phyloP scores from a whole-genome alignment of 352 stramenopile genomes.

The Pythium sp. region DNA sequence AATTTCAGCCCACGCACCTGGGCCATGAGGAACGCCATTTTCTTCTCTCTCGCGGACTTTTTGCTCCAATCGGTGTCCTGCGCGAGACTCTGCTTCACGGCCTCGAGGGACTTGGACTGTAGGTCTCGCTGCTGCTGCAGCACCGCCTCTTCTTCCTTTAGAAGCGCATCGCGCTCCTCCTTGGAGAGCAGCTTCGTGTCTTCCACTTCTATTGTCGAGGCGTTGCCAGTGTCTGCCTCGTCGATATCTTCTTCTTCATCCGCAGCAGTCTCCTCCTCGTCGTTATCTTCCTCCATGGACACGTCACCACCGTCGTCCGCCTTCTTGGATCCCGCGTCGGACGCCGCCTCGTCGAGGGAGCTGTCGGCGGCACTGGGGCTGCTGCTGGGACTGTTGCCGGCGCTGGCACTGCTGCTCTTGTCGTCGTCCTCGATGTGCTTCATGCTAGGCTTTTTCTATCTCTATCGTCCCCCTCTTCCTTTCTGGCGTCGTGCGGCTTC shows the following conservation, averaged over 20 bases:
- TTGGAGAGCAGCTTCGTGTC: conserved; percentile 43
- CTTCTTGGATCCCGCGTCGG: conserved; percentile 14
- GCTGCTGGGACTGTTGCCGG: conserved; percentile 14
- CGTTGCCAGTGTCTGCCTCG: conserved; percentile 26
- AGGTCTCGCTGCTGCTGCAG: conserved; percentile 74
- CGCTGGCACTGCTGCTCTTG: conserved; percentile 28
- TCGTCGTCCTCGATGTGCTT: conserved; percentile 32
- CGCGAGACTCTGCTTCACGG: conserved; percentile 56
- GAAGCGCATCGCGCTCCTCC: conserved; percentile 57
- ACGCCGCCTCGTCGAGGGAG: conserved; percentile 12
- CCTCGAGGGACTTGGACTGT: conserved; percentile 72
- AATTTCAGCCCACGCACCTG: conserved; percentile 27
- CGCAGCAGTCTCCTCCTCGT: conserved; percentile 25
- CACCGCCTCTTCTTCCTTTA: conserved; percentile 65
- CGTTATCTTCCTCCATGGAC: conserved; percentile 28
- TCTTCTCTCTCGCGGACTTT: conserved; percentile 60
- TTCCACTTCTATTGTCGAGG: conserved; percentile 18
- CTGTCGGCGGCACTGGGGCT: conserved; percentile 31
- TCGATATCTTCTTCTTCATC: conserved; percentile 29
- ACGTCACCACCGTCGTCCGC: conserved; percentile 21
- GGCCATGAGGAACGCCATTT: conserved; percentile 88
- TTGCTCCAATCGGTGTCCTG: conserved; percentile 47
- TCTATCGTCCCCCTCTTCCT: background rate
- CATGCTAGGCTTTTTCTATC: conserved; percentile 5
- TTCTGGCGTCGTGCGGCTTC: conserved; percentile 4